Evolutionary conservation across 2,329 filamentous ascomycete species (phyloP).

Genomic region (Albifimbria verrucaria): DNA sequence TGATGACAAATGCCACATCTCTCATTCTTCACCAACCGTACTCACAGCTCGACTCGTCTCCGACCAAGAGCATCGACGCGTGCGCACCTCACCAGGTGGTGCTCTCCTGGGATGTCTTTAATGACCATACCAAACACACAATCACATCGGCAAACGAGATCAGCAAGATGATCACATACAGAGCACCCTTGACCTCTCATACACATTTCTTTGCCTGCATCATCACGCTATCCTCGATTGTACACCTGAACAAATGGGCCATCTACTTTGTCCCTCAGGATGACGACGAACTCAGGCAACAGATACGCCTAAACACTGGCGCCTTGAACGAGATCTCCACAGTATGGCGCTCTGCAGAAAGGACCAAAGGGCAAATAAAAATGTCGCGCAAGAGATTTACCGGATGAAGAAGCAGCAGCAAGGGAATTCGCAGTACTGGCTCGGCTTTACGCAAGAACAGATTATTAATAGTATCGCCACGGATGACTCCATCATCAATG

Average conservation of each 20-base stretch:
- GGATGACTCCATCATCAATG: constrained; percentile 57
- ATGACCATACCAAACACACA: constrained; percentile 74
- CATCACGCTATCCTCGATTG: constrained; percentile 73
- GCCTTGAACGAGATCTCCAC: constrained; percentile 65
- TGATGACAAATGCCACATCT: constrained; percentile 65
- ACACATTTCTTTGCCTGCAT: constrained; percentile 83
- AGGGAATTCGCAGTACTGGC: constrained; percentile 51
- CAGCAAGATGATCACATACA: constrained; percentile 70
- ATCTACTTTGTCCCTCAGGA: constrained; percentile 57
- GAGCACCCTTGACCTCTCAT: constrained; percentile 68
- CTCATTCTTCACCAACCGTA: constrained; percentile 79
- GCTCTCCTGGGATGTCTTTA: constrained; percentile 50
- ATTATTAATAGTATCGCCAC: constrained; percentile 52
- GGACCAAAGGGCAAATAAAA: constrained; percentile 71
- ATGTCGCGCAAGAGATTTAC: constrained; percentile 75
- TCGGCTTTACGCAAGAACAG: constrained; percentile 51
- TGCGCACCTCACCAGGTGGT: constrained; percentile 60
- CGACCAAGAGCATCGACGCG: constrained; percentile 56
- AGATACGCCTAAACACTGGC: constrained; percentile 75
- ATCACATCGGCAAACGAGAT: constrained; percentile 76
- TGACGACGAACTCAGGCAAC: constrained; percentile 67
- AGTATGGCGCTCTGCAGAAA: constrained; percentile 70
- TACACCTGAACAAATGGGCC: constrained; percentile 77
- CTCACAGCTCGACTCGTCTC: constrained; percentile 67
- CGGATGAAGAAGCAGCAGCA: constrained; percentile 54